Evolutionary conservation across 1,139 yeast genomes (phyloP), one percentile per base, ranked within the genome.

Genomic region (Hemisphaericaspora xylofermentans): DNA sequence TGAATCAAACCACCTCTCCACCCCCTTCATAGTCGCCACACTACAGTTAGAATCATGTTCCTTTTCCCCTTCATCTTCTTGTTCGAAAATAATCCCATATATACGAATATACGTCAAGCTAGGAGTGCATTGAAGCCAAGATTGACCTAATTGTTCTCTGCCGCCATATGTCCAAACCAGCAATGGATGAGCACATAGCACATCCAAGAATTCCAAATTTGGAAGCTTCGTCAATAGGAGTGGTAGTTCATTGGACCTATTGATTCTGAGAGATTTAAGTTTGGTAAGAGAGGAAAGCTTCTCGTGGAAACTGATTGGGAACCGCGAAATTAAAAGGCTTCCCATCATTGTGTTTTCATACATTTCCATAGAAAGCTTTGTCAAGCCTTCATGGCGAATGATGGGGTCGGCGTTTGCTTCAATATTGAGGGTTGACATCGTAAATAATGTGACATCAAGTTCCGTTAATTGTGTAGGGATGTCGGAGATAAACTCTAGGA

Each of bases 161-260:
- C 78, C 43, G 77, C 68, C 46, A 68, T 66, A 84, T 84, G 80
- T 43, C 74, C 76, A 52, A 2, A 80, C 64, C 18, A 36, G 26
- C 8, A 21, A 14, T 12, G 39, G 15, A 14, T 18, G 34, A 16
- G 29, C 7, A 19, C 17, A 24, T 16, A 74, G 68, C 1, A 79
- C 56, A 52, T 76, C 77, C n/a, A 79, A 52, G 33, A 55, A 63
- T 18, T 49, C 47, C 35, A 80, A 53, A 0, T 49, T 45, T 1
- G 64, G 62, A 8, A 77, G 53, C 27, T 38, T 28, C 18, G 38
- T 41, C 2, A 68, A 52, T 32, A 71, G 48, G 1, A 46, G 26
- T 1, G 62, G 46, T 3, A 70, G 15, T 61, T 50, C 6, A 53
- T 35, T 57, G 36, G 66, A 58, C 15, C 69, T 69, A 49, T 71